Evolutionary conservation across 164 flowering plant genomes (phyloP), one percentile per base, ranked within the genome.

Genomic region (Berberis vulgaris): DNA sequence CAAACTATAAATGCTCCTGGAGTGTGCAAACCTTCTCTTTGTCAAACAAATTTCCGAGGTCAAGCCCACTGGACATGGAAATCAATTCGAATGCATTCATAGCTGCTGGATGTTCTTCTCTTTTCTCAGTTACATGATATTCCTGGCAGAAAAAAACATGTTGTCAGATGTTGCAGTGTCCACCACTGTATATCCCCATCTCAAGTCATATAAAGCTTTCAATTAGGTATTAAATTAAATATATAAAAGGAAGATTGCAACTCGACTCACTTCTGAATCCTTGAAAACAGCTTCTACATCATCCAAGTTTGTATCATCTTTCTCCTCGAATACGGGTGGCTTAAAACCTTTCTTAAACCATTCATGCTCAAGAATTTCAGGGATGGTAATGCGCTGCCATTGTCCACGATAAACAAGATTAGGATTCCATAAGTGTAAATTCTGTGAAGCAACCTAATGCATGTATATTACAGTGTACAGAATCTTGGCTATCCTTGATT

Each of bases 31-130:
- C 99, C 97, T 88, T 93, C 72, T 90, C 93, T 56, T 26, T 26
- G 26, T 85, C 99, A 79, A 94, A 91, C 63, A 94, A 78, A 77
- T 89, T 94, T 60, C 78, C 93, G 43, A 94, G 95, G 71, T 94
- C 84, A 63, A 94, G 85, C 46, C 96, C 99, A 68, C 69, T 86
- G n/a, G 99, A 94, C 96, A 94, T 84, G 62, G 96, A 84, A 74
- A 94, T 94, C 58, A 94, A 78, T 71, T 91, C 97, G 73, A 94
- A 94, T 57, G 99, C 99, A 76, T 94, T 95, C 96, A 95, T 94
- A 43, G 96, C 82, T 50, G 81, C 70, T 40, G 99, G 99, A 65
- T 84, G 83, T 60, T 83, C 84, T 65, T 89, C 96, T 67, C 61
- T 86, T 79, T 77, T 84, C 75, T 95, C 99, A 49, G 81, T 84